Evolutionary conservation across 2,329 filamentous ascomycete species (phyloP), one percentile per base, ranked within the genome.

Genomic region (Byssothecium circinans): DNA sequence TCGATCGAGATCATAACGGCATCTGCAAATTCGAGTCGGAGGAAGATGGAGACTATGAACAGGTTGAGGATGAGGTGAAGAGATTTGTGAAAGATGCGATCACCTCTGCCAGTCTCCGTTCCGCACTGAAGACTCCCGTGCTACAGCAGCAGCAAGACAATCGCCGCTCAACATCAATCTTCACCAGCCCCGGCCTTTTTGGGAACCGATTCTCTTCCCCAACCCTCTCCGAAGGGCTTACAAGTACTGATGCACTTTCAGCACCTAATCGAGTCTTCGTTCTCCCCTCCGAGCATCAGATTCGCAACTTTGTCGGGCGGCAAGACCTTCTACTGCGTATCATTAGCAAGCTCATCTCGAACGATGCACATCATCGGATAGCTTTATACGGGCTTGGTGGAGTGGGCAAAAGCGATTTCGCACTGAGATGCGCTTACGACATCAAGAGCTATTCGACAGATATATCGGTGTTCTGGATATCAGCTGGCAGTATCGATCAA

Each of bases 1-100:
- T 51, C 17, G 36, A 51, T 25, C 29, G 37, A 14, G 41, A 51
- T 37, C 48, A 51, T 30, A 43, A 27, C 29, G 23, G 30, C 12
- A 47, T 51, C 17, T 51, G 48, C 44, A 51, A 51, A 36, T 47
- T 51, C 25, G 43, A 32, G 11, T 40, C 42, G 11, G 19, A 45
- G 25, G 33, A 41, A 4, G 23, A 22, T 38, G 22, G 23, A 29
- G 35, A 38, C 19, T 50, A 50, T 29, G 47, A 50, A 29, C 42
- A 46, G 45, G 42, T 50, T n/a, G 47, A 49, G 32, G 22, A 38
- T 11, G 37, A 45, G 14, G 30, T 49, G 15, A 30, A 34, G 33
- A 27, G 42, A 23, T 29, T 49, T 22, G 23, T 45, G 25, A 38
- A 45, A 17, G 47, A 30, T 29, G 47, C 47, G 33, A 32, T 42